Base-by-base conservation (phyloP, 805 yeast species). In the Middelhovenomyces tepae region DNA sequence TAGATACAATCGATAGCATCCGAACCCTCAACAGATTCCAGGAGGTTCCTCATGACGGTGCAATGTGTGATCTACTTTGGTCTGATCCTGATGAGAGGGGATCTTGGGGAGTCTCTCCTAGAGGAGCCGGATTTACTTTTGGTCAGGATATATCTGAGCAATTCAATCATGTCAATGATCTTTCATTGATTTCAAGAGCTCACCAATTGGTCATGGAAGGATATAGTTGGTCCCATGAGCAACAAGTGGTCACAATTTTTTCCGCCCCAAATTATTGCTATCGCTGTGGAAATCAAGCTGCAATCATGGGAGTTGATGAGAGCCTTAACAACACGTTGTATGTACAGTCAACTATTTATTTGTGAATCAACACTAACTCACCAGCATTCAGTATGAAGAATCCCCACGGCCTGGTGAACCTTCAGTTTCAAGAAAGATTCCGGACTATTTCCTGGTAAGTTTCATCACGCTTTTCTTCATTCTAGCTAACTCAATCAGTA, bases 111-210 rank as follows among this genome's bases (percentile, higher is more conserved):
- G 86, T 87, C 48, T 78, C 89, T 55, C 95, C 96, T 60, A 78
- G 97, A 71, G 96, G 96, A 67, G 97, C 97, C 43, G 97, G 97
- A 60, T 87, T 83, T 80, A 86, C 95, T 53, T 87, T 87, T 72
- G 97, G 97, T 51, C 94, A 82, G 67, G 95, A 87, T 68, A 85
- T 87, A 53, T 73, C 84, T 50, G 95, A 86, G 61, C 95, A 87
- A 60, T 87, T 87, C 65, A 87, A 87, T 57, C 95, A 87, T 65
- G 80, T 93, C 16, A 87, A 87, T 57, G 87, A 83, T 51, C 68
- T 87, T 49, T 71, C 82, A 41, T 69, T 87, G 40, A 83, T 87
- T 46, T 94, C 95, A 24, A 75, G 97, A 63, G 96, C 96, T 9
- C 97, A 87, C 67, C 97, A 87, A 65, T 71, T 87, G 59, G 95